These are phyloP conservation scores for Rhodofomes roseus DNA, from an alignment of 1,284 basidiomycete species.

Conservation along the genomic window DNA sequence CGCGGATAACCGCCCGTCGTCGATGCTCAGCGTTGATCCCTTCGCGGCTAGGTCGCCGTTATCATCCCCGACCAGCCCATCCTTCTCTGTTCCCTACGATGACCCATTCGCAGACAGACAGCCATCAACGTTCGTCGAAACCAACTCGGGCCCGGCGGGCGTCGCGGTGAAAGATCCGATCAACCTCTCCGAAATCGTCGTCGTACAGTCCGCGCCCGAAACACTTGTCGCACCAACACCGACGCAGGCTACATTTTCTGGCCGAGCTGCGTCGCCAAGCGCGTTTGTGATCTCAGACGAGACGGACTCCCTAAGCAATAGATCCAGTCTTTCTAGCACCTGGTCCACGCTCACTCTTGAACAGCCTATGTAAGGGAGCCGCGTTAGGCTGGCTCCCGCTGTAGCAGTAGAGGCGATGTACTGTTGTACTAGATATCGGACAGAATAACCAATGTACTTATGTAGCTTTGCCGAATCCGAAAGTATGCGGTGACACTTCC, in stretches of 20 bases:
- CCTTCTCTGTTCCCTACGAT: not conserved
- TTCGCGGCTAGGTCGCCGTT: not conserved
- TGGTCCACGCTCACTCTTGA: slow-evolving; percentile 3
- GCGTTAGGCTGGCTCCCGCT: not conserved
- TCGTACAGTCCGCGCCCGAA: not conserved
- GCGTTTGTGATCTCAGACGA: slow-evolving; percentile 13
- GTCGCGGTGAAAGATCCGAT: too few relatives aligned
- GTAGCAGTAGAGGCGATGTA: not conserved
- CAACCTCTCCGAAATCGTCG: slow-evolving; percentile 7
- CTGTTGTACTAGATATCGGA: not conserved
- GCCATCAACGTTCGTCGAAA: not conserved
- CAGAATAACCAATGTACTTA: not conserved
- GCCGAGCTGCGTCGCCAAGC: not conserved
- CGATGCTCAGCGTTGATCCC: not conserved
- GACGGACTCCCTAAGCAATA: slow-evolving; percentile 8
- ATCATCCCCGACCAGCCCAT: not conserved
- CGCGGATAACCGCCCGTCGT: not conserved
- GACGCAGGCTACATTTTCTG: not conserved
- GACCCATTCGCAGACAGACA: not conserved
- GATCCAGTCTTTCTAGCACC: slow-evolving; percentile 9
- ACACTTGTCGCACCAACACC: too few relatives aligned
- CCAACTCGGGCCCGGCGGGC: too few relatives aligned
- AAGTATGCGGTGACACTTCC: not conserved
- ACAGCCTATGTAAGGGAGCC: not conserved
- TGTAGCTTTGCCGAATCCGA: not conserved